Base-by-base conservation (phyloP, 495 filamentous ascomycete species). In the Bacidia rubella region DNA sequence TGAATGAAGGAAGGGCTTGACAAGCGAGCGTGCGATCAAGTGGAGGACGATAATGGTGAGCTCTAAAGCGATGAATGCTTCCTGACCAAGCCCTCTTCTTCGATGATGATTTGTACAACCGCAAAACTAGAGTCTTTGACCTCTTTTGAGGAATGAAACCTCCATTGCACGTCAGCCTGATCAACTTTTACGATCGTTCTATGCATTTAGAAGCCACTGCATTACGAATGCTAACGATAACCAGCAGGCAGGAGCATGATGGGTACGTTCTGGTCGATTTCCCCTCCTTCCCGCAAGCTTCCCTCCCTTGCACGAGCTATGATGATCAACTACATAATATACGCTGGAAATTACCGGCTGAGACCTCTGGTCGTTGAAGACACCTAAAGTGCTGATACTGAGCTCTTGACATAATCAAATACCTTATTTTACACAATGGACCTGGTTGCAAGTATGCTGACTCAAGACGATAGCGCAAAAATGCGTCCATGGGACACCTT, bases 61-160 rank as follows among this genome's bases (percentile, higher is more conserved):
- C 5, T 15, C 29, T 35, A 5, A 15, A 35, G 29, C 5, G 29
- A 7, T 15, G 29, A 15, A 35, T 24, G n/a, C 22, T 38, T 61
- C 20, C 52, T 32, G 35, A 35, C n/a, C 49, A 35, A 46, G n/a
- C 44, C 27, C 52, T 51, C 49, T 40, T 49, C 52, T 64, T 62
- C 56, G 65, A 68, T 82, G 81, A 84, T 85, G 82, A 83, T 74
- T 80, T 72, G 72, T 75, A 77, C 88, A 85, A 90, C 88, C 83
- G 80, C 86, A 90, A 70, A 97, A 97, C 90, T 97, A 97, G 90
- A 97, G 90, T 97, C 90, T 97, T 96, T 97, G 90, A 97, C 85
- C 86, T 75, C 66, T 53, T 63, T 74, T n/a, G n/a, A 74, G 84
- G 83, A 79, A 87, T 94, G 92, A 90, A 95, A 90, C 83, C 84